Base-by-base conservation (phyloP, 441 rosid species). In the Capsella rubella region DNA sequence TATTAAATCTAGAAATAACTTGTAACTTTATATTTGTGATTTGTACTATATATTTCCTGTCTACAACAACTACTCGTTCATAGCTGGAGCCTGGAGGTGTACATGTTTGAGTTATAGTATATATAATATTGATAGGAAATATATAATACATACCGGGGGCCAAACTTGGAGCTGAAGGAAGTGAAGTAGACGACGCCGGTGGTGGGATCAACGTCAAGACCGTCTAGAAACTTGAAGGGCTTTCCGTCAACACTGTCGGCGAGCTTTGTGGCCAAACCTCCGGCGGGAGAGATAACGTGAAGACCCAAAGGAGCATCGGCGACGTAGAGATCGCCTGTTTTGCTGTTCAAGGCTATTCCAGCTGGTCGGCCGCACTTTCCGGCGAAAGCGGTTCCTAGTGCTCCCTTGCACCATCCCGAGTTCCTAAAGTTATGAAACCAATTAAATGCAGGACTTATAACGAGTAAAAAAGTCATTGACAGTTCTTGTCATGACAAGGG, bases 251-350 rank as follows among this genome's bases (percentile, higher is more conserved):
- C 77, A 13, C 76, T n/a, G 13, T 79, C 76, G 37, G 67, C 85
- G 35, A 85, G 53, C 31, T 14, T 73, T 10, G 69, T 78, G 5
- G 84, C 82, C 9, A 46, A 61, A 35, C 83, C 76, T 1, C 89
- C 86, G n/a, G 67, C 56, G 6, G 71, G 59, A 34, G 72, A 10
- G 8, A 53, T 84, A 10, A 69, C 75, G 59, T 68, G 60, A 21
- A 86, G 83, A n/a, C 86, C 84, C 2, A 31, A 46, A 1, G 78
- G 76, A 29, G 83, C 75, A 70, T 83, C 84, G 0, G 83, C 82
- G 3, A 84, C 74, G 43, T 28, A 82, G 7, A 86, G 80, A 6
- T 73, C 64, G 40, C 75, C 50, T 11, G 85, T 79, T 32, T 18
- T 18, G 1, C 35, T 4, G 69, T 69, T 49, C 45, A 81, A 67